Evolutionary conservation across 768 basidiomycete species (phyloP).

Genomic region (Collybiopsis confluens): DNA sequence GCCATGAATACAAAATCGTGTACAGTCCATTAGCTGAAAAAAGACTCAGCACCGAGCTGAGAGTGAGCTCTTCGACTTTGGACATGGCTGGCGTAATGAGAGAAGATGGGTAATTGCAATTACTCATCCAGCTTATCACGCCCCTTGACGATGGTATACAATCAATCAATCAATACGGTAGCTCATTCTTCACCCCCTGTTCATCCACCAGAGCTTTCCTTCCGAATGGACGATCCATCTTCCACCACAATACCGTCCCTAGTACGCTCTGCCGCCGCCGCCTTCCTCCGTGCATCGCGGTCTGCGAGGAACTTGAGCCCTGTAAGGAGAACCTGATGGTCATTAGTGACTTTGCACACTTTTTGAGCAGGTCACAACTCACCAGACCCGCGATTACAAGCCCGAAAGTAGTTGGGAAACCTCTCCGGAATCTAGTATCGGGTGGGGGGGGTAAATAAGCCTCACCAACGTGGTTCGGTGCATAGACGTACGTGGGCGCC

Average conservation of each 20-base stretch:
- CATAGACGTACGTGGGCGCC: slow-evolving; percentile 12
- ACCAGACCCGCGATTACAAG: slow-evolving; percentile 22
- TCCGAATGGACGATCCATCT: not conserved
- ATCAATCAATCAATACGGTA: too few species aligned
- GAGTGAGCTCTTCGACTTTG: slow-evolving; percentile 31
- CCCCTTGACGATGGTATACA: too few species aligned
- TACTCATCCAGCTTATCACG: too few species aligned
- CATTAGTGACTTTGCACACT: not conserved
- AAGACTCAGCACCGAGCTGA: slow-evolving; percentile 27
- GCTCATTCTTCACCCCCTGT: too few species aligned
- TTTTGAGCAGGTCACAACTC: not conserved
- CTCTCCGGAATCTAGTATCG: slow-evolving; percentile 17
- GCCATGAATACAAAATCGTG: slow-evolving; percentile 53
- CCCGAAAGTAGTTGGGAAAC: slow-evolving; percentile 22
- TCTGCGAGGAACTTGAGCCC: slow-evolving; percentile 21
- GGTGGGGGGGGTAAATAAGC: too few species aligned
- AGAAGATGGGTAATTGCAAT: too few species aligned
- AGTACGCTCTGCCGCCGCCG: too few species aligned
- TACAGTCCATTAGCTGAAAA: slow-evolving; percentile 40
- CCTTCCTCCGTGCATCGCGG: slow-evolving; percentile 10
- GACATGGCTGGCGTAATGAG: slow-evolving; percentile 20
- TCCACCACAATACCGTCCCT: not conserved
- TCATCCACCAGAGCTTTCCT: not conserved
- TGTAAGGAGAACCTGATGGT: slow-evolving; percentile 9
- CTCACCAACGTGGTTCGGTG: too few species aligned